Base-by-base conservation (phyloP, 345 rosid genomes). In the Toxicodendron radicans region DNA sequence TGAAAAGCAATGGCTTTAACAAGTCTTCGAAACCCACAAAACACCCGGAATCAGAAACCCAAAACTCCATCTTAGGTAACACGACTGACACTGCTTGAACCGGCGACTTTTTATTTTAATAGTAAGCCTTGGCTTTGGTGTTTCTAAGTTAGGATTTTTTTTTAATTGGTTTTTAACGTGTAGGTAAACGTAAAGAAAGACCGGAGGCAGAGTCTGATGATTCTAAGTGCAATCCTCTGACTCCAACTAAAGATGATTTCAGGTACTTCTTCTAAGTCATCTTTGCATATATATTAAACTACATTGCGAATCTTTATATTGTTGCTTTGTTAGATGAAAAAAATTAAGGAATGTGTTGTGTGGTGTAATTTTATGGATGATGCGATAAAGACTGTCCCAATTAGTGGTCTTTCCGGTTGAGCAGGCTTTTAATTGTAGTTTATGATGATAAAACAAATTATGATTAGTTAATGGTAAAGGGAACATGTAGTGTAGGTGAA, bases 181-280 rank as follows among this genome's bases (percentile, higher is more conserved):
- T 80, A 92, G 99, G 98, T 68, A 92, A 95, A 78, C 87, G 98
- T 24, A 92, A 92, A 75, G 98, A 89, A 76, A 90, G 94, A 79
- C 60, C 85, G 3, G 87, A 80, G 70, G 76, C 75, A 7, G 90
- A 79, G 32, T 58, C 82, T 30, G 87, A 85, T 75, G 86, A 71
- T 80, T 79, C 84, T 75, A 80, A 76, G 72, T 77, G 49, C 33
- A 83, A 83, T 86, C 89, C 92, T 21, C 79, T 95, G 41, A 66
- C 46, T 69, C 99, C 98, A 0, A 80, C 79, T 30, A 87, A 79
- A 68, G 89, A 86, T 58, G 98, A 95, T 81, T 83, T 54, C 86
- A 88, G 99, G 99, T 95, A 70, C 62, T 75, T 70, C 18, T 74
- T 59, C 45, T 18, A 51, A 59, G n/a, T 73, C 58, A 38, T 38